A percentile compares a stretch with the other conserved stretches of the same genome.
Conservation (phyloP, 371 early-diverging fungal species). For the Mortierella sp. region DNA sequence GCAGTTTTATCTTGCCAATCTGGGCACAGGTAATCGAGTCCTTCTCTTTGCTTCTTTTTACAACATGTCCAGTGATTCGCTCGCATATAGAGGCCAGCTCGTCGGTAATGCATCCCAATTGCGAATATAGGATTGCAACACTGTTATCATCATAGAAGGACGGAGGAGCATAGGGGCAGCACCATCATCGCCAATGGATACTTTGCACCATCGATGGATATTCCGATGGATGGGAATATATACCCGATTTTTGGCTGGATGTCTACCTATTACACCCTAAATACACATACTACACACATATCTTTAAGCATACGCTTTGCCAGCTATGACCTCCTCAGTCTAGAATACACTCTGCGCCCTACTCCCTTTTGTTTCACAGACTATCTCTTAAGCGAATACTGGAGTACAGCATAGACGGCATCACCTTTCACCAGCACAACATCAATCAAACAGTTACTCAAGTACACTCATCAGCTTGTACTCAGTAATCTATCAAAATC, state of each 20-base stretch:
- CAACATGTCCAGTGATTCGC: constrained; percentile 48
- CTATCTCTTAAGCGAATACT: background rate
- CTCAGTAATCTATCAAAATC: background rate
- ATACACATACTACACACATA: background rate
- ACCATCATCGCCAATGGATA: constrained; percentile 12
- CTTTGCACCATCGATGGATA: constrained; percentile 23
- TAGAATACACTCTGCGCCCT: background rate
- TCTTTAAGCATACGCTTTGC: background rate
- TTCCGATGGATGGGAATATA: constrained; percentile 32
- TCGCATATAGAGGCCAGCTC: constrained; percentile 49
- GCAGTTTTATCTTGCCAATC: background rate
- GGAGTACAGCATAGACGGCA: background rate
- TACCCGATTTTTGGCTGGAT: constrained; percentile 8
- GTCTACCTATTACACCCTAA: background rate
- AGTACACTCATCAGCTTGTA: background rate
- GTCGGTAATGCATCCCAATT: constrained; percentile 34
- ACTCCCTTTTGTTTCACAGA: background rate
- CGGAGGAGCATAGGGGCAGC: background rate
- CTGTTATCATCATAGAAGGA: background rate
- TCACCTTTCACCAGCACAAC: background rate
- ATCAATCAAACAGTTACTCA: background rate
- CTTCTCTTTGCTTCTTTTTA: constrained; percentile 26
- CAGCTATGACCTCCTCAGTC: background rate
- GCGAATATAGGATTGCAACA: background rate
- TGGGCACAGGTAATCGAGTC: constrained; percentile 2